Base-by-base conservation (phyloP, 768 basidiomycete species). In the Pleurotus djamor region DNA sequence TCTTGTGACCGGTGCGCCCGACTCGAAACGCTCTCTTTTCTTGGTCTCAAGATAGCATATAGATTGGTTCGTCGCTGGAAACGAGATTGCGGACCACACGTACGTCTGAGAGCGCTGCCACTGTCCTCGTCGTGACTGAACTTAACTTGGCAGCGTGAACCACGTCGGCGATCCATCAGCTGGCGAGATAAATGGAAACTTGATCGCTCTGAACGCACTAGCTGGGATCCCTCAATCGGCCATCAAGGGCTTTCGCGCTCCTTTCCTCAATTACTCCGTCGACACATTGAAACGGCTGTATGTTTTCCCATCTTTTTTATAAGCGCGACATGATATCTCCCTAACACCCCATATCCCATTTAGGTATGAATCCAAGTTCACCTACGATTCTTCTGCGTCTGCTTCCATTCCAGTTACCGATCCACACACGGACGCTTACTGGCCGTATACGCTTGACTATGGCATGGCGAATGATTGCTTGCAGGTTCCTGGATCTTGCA, bases 11-110 rank as follows among this genome's bases (percentile, higher is more conserved):
- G 79, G 80, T 79, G 48, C 17, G 71, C 70, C 21, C 48, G 34
- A 9, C 43, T 21, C 49, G 45, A 5, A 4, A 54, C 9, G 41
- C 56, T 9, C 52, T 21, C 5, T 41, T 41, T 59, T 51, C 44
- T 58, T 48, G 13, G 28, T 55, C 44, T 61, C 21, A 9, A 56
- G 9, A 54, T 32, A 14, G 6, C 36, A 14, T 37, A 16, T 76
- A 75, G 88, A 91, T 69, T 91, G 87, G 88, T 92, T 75, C 69
- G 89, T 91, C 34, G 87, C 86, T 3, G 91, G 91, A 17, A 92
- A 92, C 68, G 91, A 93, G 69, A 91, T 93, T 63, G 88, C 87
- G 34, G 88, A 89, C 72, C 86, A 88, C 68, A 87, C 88, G 83
- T 87, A 71, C 65, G 83, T 76, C 45, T 28, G 21, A 28, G 56